Percentiles rank a stretch among this genome's conserved stretches.
phyloP scores from a whole-genome alignment of 495 filamentous ascomycete genomes.

The Tuber aestivum region DNA sequence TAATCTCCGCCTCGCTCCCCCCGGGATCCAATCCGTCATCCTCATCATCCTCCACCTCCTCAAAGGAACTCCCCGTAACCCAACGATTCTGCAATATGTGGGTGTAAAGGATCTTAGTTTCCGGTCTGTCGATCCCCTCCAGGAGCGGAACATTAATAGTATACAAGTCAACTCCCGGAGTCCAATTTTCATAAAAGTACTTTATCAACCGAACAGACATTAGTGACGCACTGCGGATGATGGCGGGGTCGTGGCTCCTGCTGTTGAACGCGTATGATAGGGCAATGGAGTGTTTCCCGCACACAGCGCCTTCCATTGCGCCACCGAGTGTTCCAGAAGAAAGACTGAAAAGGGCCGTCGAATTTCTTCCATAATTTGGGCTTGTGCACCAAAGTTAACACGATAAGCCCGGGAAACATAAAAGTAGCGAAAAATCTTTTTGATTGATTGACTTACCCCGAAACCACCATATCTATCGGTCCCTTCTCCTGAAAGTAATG shows the following conservation, averaged over 20 bases:
- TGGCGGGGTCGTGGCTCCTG: slow-evolving; percentile 66
- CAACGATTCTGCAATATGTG: slow-evolving; percentile 83
- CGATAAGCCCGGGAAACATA: background rate
- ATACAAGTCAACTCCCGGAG: slow-evolving; percentile 68
- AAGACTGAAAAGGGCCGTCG: slow-evolving; percentile 84
- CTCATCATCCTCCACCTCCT: slow-evolving; percentile 60
- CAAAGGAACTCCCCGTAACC: slow-evolving; percentile 74
- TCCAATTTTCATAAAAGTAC: slow-evolving; percentile 69
- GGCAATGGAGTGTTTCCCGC: slow-evolving; percentile 68
- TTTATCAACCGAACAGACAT: slow-evolving; percentile 70
- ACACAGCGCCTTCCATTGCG: slow-evolving; percentile 87
- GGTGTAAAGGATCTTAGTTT: slow-evolving; percentile 68
- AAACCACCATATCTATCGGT: slow-evolving; percentile 77
- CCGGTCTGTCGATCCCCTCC: slow-evolving; percentile 53
- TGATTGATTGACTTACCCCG: slow-evolving; percentile 50
- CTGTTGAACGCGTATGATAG: slow-evolving; percentile 82
- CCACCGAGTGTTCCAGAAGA: slow-evolving; percentile 84
- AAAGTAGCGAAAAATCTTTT: background rate
- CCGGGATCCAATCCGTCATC: slow-evolving; percentile 51
- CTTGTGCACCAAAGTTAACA: background rate
- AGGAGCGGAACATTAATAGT: slow-evolving; percentile 80
- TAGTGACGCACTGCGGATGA: slow-evolving; percentile 67
- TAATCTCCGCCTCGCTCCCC: slow-evolving; percentile 61
- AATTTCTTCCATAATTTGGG: slow-evolving; percentile 93
- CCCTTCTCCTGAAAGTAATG: slow-evolving; percentile 77